Evolutionary conservation across 23 red algal species (phyloP).

Genomic region (Gracilariopsis chorda): DNA sequence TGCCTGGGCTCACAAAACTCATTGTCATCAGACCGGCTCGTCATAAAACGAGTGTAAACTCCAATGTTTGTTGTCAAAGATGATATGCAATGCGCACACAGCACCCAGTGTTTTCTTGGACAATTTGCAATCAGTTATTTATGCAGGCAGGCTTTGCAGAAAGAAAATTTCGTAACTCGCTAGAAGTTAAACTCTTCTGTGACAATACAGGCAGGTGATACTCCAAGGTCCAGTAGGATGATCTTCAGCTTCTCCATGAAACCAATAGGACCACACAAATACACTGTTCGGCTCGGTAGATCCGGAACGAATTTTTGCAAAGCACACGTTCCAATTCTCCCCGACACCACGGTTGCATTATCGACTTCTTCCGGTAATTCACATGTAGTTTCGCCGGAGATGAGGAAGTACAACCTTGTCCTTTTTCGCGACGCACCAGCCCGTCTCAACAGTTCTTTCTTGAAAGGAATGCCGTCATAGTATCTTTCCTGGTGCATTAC

Average conservation of each 20-base stretch:
- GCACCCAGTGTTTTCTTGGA: too few species aligned
- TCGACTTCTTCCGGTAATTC: background rate
- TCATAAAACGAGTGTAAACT: too few species aligned
- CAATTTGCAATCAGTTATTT: too few species aligned
- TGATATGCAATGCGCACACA: too few species aligned
- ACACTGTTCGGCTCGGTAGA: background rate
- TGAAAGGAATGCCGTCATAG: slow-evolving; percentile 36
- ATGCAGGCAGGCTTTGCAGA: too few species aligned
- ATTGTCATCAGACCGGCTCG: too few species aligned
- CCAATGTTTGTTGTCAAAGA: too few species aligned
- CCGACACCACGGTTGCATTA: background rate
- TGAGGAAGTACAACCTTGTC: slow-evolving; percentile 11
- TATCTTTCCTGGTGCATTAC: slow-evolving; percentile 37
- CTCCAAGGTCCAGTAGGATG: slow-evolving; percentile 6
- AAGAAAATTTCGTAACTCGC: too few species aligned
- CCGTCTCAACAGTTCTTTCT: slow-evolving; percentile 39
- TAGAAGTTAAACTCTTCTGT: slow-evolving; percentile 64
- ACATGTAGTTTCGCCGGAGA: background rate
- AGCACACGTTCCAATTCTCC: background rate
- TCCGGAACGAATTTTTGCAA: background rate
- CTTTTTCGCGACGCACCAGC: background rate
- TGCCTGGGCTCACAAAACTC: too few species aligned
- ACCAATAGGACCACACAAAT: slow-evolving; percentile 41
- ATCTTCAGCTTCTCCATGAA: slow-evolving; percentile 36
- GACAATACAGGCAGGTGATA: background rate